Conservation (phyloP, 768 basidiomycete genomes). For the Lactarius quietus region DNA sequence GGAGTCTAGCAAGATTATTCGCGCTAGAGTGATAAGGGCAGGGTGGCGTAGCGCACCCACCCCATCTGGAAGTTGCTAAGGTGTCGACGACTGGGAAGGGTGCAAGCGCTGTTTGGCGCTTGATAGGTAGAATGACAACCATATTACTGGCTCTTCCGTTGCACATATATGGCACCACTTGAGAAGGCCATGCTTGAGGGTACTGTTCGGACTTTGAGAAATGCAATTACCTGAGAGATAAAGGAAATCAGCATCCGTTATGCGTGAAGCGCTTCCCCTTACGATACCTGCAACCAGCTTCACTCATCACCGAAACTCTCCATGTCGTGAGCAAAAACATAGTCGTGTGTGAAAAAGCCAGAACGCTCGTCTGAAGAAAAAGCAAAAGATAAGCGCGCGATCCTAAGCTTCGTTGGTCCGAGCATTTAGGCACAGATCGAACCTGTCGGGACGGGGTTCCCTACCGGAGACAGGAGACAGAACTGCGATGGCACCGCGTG, state of each 20-base stretch:
- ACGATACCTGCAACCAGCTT: neutral
- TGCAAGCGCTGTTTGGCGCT: neutral
- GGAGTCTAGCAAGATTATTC: neutral
- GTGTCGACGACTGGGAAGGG: neutral
- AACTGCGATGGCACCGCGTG: neutral
- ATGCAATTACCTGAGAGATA: neutral
- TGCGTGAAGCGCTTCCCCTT: neutral
- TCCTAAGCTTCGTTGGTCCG: neutral
- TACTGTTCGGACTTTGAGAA: constrained; percentile 12
- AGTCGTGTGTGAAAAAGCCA: neutral
- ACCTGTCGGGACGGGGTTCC: neutral
- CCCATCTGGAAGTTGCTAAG: constrained; percentile 1
- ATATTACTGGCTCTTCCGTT: neutral
- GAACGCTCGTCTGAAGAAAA: neutral
- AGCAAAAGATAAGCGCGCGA: neutral
- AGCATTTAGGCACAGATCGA: neutral
- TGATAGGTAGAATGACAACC: neutral
- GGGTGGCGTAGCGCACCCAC: neutral
- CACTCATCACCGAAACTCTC: neutral
- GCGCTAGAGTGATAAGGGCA: neutral
- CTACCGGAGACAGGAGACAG: neutral
- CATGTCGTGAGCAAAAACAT: constrained; percentile 3
- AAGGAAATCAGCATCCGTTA: neutral
- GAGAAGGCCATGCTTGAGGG: neutral
- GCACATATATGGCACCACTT: neutral